A percentile compares a stretch with the other conserved stretches of the same genome.
These are phyloP conservation scores for Gastrolobium villosum DNA, from an alignment of 306 rosid species.

Conservation along the genomic window DNA sequence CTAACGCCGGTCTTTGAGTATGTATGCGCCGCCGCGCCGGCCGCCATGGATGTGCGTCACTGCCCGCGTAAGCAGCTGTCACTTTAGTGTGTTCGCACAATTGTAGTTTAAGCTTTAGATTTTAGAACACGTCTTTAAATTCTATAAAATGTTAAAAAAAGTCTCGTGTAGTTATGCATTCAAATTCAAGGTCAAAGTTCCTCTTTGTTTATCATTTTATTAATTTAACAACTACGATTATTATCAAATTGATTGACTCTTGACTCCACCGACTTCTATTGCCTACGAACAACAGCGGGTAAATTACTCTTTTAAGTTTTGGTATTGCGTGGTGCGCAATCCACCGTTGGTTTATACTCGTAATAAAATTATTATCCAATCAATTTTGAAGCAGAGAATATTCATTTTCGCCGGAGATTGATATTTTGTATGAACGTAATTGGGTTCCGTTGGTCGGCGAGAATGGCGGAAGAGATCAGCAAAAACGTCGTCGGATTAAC, in stretches of 20 bases:
- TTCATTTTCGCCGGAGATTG: slow-evolving; percentile 9
- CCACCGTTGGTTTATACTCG: slow-evolving; percentile 3
- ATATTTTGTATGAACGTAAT: slow-evolving; percentile 46
- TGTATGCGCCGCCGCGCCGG: too few species aligned
- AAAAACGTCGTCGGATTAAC: slow-evolving; percentile 52
- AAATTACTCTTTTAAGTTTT: background rate
- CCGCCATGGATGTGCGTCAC: slow-evolving; percentile 42
- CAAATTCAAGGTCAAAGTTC: background rate
- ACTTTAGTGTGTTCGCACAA: background rate
- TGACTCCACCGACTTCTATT: slow-evolving; percentile 14
- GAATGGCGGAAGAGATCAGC: slow-evolving; percentile 73
- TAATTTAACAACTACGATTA: background rate
- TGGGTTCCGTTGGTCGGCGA: slow-evolving; percentile 45
- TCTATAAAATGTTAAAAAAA: background rate
- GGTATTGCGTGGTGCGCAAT: slow-evolving; percentile 36
- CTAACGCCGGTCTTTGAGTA: too few species aligned
- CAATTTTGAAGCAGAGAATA: slow-evolving; percentile 9
- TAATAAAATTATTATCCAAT: background rate
- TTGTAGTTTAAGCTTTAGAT: background rate
- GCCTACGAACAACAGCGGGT: background rate
- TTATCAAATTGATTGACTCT: background rate
- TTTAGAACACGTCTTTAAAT: background rate
- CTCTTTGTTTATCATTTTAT: background rate
- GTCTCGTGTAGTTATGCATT: background rate
- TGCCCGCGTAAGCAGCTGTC: slow-evolving; percentile 44